phyloP scores from a whole-genome alignment of 352 stramenopile species.

The Globisporangium perplexum region DNA sequence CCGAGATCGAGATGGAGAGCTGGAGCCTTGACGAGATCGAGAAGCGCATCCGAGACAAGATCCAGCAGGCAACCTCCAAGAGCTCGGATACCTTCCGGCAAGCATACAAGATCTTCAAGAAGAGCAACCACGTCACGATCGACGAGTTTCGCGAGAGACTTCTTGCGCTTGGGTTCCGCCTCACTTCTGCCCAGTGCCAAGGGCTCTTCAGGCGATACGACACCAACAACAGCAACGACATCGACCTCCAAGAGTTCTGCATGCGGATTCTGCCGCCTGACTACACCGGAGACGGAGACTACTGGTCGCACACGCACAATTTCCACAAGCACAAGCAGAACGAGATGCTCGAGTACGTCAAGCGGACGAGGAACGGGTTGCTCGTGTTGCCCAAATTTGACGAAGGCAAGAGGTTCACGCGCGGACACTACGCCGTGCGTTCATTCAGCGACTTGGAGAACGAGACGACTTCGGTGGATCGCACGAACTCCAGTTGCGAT shows the following conservation, averaged over 20 bases:
- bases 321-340: conserved; percentile 39
- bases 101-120: conserved; percentile 81
- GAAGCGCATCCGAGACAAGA: conserved; percentile 75
- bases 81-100: conserved; percentile 78
- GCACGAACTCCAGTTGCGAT: too few species aligned
- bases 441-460: conserved; percentile 40
- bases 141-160: conserved; percentile 70
- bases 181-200: conserved; percentile 54
- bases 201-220: conserved; percentile 75
- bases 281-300: conserved; percentile 72
- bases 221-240: conserved; percentile 64
- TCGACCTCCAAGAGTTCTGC: conserved; percentile 84
- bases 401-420: conserved; percentile 45
- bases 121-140: conserved; percentile 61
- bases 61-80: conserved; percentile 68
- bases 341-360: conserved; percentile 53
- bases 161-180: conserved; percentile 59
- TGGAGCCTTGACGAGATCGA: conserved; percentile 79
- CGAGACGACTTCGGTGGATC: conserved; percentile 4
- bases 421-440: conserved; percentile 30
- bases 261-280: conserved; percentile 68
- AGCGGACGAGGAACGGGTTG: conserved; percentile 57
- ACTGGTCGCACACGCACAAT: conserved; percentile 67
- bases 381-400: conserved; percentile 59
- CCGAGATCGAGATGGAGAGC: conserved; percentile 67